Percentiles rank a stretch among this genome's conserved stretches.
Conservation (phyloP, 1,284 basidiomycete genomes). For the Sanghuangporus weigelae region DNA sequence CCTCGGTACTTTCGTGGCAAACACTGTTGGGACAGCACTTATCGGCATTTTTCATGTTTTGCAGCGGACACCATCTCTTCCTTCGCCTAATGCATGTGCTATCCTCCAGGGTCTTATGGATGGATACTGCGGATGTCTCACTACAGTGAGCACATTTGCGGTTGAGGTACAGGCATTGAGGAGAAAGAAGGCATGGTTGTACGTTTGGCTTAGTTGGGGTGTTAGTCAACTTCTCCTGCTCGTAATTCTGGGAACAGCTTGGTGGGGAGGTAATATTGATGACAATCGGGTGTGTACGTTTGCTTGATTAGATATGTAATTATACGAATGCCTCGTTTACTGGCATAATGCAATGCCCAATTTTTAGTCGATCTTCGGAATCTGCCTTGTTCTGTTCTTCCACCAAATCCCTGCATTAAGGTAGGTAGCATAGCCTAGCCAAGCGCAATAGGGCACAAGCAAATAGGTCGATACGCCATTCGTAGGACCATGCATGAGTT, state of each 20-base stretch:
- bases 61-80: constrained; percentile 47
- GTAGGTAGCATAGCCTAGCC: constrained; percentile 64
- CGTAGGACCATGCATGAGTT: constrained; percentile 47
- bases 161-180: constrained; percentile 69
- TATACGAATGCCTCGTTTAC: background rate
- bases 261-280: constrained; percentile 48
- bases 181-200: constrained; percentile 55
- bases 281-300: constrained; percentile 37
- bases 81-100: constrained; percentile 54
- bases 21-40: constrained; percentile 76
- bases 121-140: constrained; percentile 94
- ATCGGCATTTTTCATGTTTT: constrained; percentile 69
- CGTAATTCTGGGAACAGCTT: constrained; percentile 70
- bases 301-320: constrained; percentile 12
- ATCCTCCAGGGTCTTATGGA: constrained; percentile 78
- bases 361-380: constrained; percentile 2
- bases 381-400: constrained; percentile 32
- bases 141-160: constrained; percentile 91
- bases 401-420: constrained; percentile 63
- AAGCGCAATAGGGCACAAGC: constrained; percentile 59
- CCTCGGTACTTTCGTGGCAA: constrained; percentile 84
- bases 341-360: background rate
- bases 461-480: constrained; percentile 49
- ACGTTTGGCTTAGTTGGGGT: constrained; percentile 66
- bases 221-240: constrained; percentile 70